phyloP scores from a whole-genome alignment of 352 stramenopile genomes.

The Pythium plurisporium region DNA sequence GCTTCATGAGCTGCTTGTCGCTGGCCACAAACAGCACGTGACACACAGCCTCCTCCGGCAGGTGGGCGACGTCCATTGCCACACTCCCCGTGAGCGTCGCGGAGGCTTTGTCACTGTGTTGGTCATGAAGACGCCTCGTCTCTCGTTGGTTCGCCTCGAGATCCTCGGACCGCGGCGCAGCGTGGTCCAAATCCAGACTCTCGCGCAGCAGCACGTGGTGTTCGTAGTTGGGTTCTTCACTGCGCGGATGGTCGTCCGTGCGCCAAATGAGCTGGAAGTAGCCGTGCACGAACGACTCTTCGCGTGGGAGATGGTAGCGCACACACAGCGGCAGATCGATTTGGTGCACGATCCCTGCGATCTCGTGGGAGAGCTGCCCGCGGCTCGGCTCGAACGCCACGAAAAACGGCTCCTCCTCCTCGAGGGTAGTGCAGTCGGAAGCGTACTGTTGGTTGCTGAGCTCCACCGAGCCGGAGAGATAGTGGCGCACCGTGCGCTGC shows the following conservation, averaged over 20 bases:
- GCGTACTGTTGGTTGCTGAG: background rate
- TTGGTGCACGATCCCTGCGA: slow-evolving; percentile 40
- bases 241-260: slow-evolving; percentile 35
- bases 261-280: slow-evolving; percentile 75
- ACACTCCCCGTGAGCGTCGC: slow-evolving; percentile 35
- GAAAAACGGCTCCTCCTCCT: slow-evolving; percentile 22
- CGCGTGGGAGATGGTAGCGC: slow-evolving; percentile 39
- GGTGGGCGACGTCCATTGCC: slow-evolving; percentile 35
- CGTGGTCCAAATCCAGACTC: slow-evolving; percentile 33
- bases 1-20: slow-evolving; percentile 51
- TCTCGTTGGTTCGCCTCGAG: slow-evolving; percentile 16
- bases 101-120: background rate
- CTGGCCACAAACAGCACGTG: slow-evolving; percentile 59
- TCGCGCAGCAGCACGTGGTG: slow-evolving; percentile 36
- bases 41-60: slow-evolving; percentile 41
- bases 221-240: slow-evolving; percentile 52
- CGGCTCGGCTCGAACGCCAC: slow-evolving; percentile 38
- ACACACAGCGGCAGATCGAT: slow-evolving; percentile 32
- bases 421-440: background rate
- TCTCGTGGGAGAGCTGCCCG: slow-evolving; percentile 31
- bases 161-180: slow-evolving; percentile 3
- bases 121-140: slow-evolving; percentile 23
- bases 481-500: background rate
- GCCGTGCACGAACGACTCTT: slow-evolving; percentile 39
- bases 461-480: background rate